phyloP scores from a whole-genome alignment of 768 basidiomycete species.

The Panus rudis region DNA sequence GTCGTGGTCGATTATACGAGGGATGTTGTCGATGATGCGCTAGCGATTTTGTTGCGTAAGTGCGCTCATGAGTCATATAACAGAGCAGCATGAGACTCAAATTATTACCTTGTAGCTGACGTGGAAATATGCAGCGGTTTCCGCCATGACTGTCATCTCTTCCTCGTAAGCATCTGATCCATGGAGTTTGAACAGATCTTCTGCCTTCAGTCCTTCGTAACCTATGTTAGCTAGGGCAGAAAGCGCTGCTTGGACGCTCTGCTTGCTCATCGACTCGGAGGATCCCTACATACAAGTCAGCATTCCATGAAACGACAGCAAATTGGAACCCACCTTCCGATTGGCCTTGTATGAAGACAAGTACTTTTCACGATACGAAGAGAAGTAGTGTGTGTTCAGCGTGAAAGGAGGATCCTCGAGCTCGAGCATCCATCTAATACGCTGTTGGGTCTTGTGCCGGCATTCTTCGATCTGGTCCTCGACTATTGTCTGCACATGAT shows the following conservation, averaged over 20 bases:
- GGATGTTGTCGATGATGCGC: constrained; percentile 14
- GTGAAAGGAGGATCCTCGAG: constrained; percentile 40
- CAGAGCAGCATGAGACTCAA: not conserved
- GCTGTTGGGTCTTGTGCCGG: constrained; percentile 29
- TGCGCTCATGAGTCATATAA: not conserved
- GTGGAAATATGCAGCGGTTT: constrained; percentile 12
- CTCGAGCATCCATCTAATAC: constrained; percentile 38
- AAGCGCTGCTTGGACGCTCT: not conserved
- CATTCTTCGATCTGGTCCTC: constrained; percentile 41
- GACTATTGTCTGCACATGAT: constrained; percentile 39
- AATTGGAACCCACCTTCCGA: constrained; percentile 4
- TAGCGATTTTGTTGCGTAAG: not conserved
- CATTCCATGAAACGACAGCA: too few species aligned
- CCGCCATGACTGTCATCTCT: constrained; percentile 12
- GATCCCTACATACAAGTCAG: too few species aligned
- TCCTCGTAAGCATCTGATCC: constrained; percentile 8
- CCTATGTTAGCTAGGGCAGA: not conserved
- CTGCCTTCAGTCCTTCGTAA: not conserved
- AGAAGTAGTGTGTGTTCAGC: constrained; percentile 42
- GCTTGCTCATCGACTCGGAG: too few species aligned
- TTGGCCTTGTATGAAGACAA: constrained; percentile 9
- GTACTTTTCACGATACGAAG: constrained; percentile 29
- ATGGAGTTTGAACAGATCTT: constrained; percentile 1
- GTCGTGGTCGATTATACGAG: constrained; percentile 11
- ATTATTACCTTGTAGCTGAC: constrained; percentile 8